Percentiles rank a stretch among this genome's conserved stretches.
Evolutionary conservation across 176 grass and related monocot species (phyloP).

Genomic region (Panicum miliaceum): DNA sequence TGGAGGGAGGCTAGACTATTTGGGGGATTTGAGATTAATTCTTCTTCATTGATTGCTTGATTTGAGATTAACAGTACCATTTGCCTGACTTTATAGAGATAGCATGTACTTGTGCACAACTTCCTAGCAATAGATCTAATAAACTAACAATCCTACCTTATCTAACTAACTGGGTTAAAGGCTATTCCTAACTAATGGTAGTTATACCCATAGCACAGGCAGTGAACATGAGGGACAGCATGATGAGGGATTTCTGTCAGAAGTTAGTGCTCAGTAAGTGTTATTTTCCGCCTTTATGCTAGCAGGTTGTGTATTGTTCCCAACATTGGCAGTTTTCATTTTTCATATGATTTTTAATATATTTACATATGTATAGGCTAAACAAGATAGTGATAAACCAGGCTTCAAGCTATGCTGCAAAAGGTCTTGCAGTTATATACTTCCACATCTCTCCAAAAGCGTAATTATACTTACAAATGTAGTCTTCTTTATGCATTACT

Average conservation of each 20-base stretch:
- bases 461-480: constrained; percentile 92
- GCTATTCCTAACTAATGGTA: no score
- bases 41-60: no score
- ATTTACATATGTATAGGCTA: constrained; percentile 59
- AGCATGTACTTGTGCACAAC: no score
- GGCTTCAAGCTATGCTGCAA: constrained; percentile 84
- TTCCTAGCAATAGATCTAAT: no score
- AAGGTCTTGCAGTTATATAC: constrained; percentile 90
- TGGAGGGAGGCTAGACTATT: no score
- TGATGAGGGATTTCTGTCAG: constrained; percentile 89
- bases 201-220: no score
- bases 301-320: neutral
- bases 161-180: no score
- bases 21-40: no score
- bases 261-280: constrained; percentile 87
- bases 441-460: constrained; percentile 74
- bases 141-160: no score
- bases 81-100: no score
- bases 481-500: constrained; percentile 15
- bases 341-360: constrained; percentile 12
- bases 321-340: neutral
- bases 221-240: constrained; percentile 78
- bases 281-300: constrained; percentile 22
- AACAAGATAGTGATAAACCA: constrained; percentile 89
- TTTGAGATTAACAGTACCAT: no score